Percentiles rank a stretch among this genome's conserved stretches.
These are phyloP conservation scores for Candida ficus DNA, from an alignment of 805 yeast species.

Conservation along the genomic window DNA sequence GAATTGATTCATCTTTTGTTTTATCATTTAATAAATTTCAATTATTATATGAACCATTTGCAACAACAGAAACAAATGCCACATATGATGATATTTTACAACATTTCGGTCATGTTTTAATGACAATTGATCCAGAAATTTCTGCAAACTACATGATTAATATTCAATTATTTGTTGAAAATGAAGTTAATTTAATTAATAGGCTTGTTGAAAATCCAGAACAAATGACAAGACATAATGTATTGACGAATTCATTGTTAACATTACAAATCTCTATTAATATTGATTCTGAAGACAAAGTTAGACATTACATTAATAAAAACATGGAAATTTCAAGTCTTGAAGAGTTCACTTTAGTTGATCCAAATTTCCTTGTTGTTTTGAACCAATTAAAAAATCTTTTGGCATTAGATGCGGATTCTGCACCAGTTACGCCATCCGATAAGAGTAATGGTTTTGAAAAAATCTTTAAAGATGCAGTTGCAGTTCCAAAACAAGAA, in stretches of 20 bases:
- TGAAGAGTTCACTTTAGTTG: conserved; percentile 6
- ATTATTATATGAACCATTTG: conserved; percentile 17
- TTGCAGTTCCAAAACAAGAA: not conserved
- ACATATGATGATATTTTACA: conserved; percentile 24
- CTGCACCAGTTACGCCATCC: no score
- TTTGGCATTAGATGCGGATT: no score
- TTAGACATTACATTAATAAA: conserved; percentile 13
- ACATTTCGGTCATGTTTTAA: conserved; percentile 24
- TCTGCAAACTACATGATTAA: conserved; percentile 25
- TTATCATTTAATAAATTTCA: conserved; percentile 26
- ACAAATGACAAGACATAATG: not conserved
- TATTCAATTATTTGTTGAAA: conserved; percentile 18
- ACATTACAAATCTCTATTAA: conserved; percentile 17
- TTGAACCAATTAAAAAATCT: conserved; percentile 1
- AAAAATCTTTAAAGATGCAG: not conserved
- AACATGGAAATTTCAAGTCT: no score
- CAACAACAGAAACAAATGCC: conserved; percentile 9
- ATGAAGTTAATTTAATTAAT: conserved; percentile 18
- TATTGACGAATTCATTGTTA: conserved; percentile 8
- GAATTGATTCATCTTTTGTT: conserved; percentile 24
- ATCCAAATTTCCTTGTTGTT: conserved; percentile 14
- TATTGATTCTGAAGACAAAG: conserved; percentile 31
- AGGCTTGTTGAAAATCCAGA: conserved; percentile 5
- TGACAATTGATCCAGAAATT: conserved; percentile 19
- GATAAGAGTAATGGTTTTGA: no score